Percentiles rank a stretch among this genome's conserved stretches.
Conservation (phyloP, 2,329 filamentous ascomycete genomes). For the Fulvia fulva region DNA sequence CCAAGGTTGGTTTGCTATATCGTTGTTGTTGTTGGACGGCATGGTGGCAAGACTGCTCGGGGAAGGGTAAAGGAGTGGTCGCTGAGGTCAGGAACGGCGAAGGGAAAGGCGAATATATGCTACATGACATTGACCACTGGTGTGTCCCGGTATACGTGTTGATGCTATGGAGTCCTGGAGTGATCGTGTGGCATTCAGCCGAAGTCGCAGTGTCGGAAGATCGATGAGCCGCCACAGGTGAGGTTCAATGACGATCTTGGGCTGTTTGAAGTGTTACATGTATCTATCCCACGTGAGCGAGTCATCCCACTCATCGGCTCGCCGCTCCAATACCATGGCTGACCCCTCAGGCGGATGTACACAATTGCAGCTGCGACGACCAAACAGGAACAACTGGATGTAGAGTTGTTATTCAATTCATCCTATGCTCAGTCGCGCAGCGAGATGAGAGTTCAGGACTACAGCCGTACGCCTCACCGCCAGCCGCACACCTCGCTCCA, state of each 20-base stretch:
- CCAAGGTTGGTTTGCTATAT: slow-evolving; percentile 17
- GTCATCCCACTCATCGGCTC: slow-evolving; percentile 3
- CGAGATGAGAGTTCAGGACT: neutral
- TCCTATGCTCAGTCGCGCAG: neutral
- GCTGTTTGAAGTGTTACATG: neutral
- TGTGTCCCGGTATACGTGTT: neutral
- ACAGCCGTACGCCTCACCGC: neutral
- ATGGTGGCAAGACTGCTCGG: neutral
- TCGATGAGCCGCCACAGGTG: neutral
- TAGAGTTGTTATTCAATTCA: neutral
- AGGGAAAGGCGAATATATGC: neutral
- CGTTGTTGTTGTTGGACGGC: neutral
- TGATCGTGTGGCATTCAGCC: neutral
- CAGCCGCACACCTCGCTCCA: neutral
- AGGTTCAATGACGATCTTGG: neutral
- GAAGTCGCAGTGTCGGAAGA: neutral
- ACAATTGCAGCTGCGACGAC: no score
- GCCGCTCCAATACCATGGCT: neutral
- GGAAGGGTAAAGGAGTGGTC: neutral
- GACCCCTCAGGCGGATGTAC: no score
- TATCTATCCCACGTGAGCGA: neutral
- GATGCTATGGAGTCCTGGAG: neutral
- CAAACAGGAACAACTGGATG: neutral
- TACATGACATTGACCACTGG: neutral
- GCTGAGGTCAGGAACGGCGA: neutral